Conservation (phyloP, 345 rosid genomes). For the Boechera retrofracta region DNA sequence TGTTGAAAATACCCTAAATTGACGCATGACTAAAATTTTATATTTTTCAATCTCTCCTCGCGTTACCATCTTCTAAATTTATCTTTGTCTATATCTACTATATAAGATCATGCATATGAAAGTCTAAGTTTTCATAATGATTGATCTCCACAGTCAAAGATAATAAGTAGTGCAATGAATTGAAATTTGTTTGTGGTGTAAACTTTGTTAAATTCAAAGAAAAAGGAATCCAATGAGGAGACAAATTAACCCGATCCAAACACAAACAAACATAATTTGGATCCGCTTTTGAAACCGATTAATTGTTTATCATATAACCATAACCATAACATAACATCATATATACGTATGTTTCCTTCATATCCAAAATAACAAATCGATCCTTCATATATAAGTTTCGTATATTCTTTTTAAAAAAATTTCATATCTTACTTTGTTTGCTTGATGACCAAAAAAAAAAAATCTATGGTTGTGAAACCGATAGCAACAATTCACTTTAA, state of each 20-base stretch:
- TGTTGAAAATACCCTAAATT: constrained; percentile 3
- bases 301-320: constrained; percentile 12
- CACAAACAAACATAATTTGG: neutral
- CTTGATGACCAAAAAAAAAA: constrained; percentile 7
- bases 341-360: constrained; percentile 7
- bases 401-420: neutral
- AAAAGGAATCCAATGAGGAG: constrained; percentile 30
- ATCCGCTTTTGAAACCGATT: constrained; percentile 7
- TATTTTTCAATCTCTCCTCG: neutral
- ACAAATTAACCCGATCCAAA: neutral
- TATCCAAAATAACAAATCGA: neutral
- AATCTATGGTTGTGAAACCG: constrained; percentile 21
- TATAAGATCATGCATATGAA: constrained; percentile 1
- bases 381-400: constrained; percentile 17
- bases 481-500: constrained; percentile 36
- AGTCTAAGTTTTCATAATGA: constrained; percentile 22
- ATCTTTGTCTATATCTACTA: constrained; percentile 1
- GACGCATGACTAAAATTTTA: neutral
- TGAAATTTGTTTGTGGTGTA: constrained; percentile 16
- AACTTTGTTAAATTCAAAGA: neutral
- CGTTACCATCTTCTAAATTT: neutral
- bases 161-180: constrained; percentile 21
- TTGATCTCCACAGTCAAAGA: constrained; percentile 11
- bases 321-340: constrained; percentile 11
- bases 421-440: constrained; percentile 32